These are phyloP conservation scores for Kregervanrija delftensis DNA, from an alignment of 805 yeast genomes.

Conservation along the genomic window DNA sequence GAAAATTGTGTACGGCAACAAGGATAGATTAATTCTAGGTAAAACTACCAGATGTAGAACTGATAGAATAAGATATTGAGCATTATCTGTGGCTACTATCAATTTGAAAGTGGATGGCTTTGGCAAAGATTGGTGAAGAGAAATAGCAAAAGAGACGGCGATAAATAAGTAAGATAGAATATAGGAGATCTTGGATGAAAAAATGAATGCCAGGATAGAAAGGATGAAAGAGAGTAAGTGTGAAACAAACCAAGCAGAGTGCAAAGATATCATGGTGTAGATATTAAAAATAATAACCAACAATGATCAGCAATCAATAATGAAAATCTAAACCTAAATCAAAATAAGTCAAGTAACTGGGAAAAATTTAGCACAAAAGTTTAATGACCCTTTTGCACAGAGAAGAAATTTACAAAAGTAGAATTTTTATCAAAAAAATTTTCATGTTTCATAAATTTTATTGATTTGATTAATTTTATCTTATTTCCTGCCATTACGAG, in stretches of 20 bases:
- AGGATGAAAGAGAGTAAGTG: conserved; percentile 34
- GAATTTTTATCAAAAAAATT: background rate
- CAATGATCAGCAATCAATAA: conserved; percentile 16
- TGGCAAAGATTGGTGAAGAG: conserved; percentile 50
- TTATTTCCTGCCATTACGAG: too few species aligned
- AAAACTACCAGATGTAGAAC: conserved; percentile 49
- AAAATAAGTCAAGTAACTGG: background rate
- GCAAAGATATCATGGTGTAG: conserved; percentile 31
- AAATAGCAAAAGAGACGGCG: conserved; percentile 67
- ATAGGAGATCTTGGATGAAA: conserved; percentile 41
- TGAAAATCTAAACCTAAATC: conserved; percentile 3
- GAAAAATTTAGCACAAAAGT: background rate
- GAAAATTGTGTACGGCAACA: conserved; percentile 69
- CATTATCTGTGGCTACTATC: conserved; percentile 6
- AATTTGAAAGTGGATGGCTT: conserved; percentile 14
- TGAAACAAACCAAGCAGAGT: conserved; percentile 71
- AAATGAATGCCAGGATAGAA: conserved; percentile 31
- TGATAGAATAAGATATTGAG: conserved; percentile 59
- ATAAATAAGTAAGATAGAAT: conserved; percentile 56
- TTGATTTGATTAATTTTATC: too few species aligned
- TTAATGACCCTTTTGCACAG: too few species aligned
- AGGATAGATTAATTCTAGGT: conserved; percentile 52
- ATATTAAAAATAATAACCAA: too few species aligned
- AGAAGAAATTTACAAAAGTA: conserved; percentile 1
- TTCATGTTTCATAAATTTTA: background rate